phyloP scores from a whole-genome alignment of 2,329 filamentous ascomycete species.

The Incumbomyces lentus region DNA sequence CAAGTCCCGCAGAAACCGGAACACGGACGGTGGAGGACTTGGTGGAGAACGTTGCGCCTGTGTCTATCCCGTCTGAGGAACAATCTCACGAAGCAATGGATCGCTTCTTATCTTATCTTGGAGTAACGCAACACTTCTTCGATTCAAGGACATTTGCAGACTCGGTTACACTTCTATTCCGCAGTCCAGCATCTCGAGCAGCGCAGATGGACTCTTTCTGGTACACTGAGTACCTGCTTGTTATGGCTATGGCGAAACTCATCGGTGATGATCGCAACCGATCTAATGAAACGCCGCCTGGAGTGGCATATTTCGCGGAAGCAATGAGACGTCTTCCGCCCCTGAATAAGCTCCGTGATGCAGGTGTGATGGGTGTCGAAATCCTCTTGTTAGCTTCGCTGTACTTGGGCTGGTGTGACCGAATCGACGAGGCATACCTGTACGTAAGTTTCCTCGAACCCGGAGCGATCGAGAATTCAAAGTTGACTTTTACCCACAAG shows the following conservation, averaged over 20 bases:
- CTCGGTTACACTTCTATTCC: slow-evolving; percentile 11
- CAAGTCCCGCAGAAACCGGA: neutral
- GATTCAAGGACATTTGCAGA: slow-evolving; percentile 19
- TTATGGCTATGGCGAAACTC: slow-evolving; percentile 22
- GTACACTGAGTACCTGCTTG: slow-evolving; percentile 20
- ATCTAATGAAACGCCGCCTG: slow-evolving; percentile 8
- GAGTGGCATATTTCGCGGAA: neutral
- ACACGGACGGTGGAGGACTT: neutral
- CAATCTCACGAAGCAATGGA: slow-evolving; percentile 18
- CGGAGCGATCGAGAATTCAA: too few species aligned
- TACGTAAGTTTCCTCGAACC: neutral
- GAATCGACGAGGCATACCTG: neutral
- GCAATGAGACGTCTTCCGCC: neutral
- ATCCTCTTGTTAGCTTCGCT: neutral
- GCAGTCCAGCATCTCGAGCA: neutral
- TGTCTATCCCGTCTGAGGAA: neutral
- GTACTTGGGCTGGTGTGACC: neutral
- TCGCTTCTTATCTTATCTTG: slow-evolving; percentile 20
- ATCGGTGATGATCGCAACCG: slow-evolving; percentile 18
- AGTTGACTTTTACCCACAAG: too few species aligned
- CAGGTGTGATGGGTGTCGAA: neutral
- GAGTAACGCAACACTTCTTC: slow-evolving; percentile 21
- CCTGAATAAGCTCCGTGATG: neutral
- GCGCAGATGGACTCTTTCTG: slow-evolving; percentile 12
- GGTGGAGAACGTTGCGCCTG: neutral